Percentiles rank a stretch among this genome's conserved stretches.
phyloP scores from a whole-genome alignment of 2,329 filamentous ascomycete species.

The Hymenoscyphus linearis region DNA sequence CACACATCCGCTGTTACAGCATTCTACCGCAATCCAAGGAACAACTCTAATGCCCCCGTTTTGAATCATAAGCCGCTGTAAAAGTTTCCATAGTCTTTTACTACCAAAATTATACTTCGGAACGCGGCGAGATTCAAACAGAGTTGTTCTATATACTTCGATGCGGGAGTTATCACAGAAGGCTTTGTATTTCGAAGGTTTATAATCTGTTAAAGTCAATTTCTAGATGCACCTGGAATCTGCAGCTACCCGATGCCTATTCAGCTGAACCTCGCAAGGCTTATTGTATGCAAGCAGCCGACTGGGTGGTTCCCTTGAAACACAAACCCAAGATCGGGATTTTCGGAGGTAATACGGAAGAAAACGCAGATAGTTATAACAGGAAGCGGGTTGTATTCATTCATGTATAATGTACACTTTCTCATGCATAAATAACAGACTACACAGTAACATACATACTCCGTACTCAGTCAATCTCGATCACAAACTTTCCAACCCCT shows the following conservation, averaged over 20 bases:
- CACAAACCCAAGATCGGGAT: background rate
- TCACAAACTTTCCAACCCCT: slow-evolving; percentile 39
- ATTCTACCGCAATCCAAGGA: no score
- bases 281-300: background rate
- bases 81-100: no score
- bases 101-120: no score
- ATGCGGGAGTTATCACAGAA: no score
- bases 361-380: background rate
- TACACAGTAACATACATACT: no score
- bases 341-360: background rate
- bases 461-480: slow-evolving; percentile 30
- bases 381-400: background rate
- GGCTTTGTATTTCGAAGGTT: background rate
- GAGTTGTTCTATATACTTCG: no score
- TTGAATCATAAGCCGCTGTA: no score
- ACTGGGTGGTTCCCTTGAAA: background rate
- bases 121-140: no score
- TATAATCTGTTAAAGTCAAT: background rate
- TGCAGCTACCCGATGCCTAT: background rate
- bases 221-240: background rate
- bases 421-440: background rate
- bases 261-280: background rate
- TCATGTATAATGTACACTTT: background rate
- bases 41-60: no score
- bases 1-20: no score